Conservation (phyloP, 306 rosid genomes). For the Hippophae tibetana region DNA sequence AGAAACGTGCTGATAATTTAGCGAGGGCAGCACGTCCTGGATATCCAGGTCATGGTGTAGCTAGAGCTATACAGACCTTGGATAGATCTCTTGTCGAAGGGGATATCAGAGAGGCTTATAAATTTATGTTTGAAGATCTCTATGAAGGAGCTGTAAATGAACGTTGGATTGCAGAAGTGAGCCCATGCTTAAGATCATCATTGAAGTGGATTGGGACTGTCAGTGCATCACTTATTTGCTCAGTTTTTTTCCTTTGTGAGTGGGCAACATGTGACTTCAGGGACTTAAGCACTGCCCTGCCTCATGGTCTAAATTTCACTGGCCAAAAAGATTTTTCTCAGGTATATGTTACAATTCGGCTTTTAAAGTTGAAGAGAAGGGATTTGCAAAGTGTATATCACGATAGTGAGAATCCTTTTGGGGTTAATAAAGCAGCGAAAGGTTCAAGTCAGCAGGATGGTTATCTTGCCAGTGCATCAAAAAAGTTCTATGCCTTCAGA, state of each 20-base stretch:
- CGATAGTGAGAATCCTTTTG: slow-evolving; percentile 28
- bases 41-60: slow-evolving; percentile 59
- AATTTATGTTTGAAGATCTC: slow-evolving; percentile 64
- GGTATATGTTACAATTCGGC: slow-evolving; percentile 57
- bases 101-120: slow-evolving; percentile 55
- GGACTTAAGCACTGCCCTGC: slow-evolving; percentile 54
- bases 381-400: slow-evolving; percentile 36
- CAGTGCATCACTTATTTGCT: slow-evolving; percentile 44
- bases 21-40: slow-evolving; percentile 67
- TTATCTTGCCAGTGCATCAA: slow-evolving; percentile 20
- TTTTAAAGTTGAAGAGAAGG: slow-evolving; percentile 60
- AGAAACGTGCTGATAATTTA: slow-evolving; percentile 57
- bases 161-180: slow-evolving; percentile 67
- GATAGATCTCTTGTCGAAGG: slow-evolving; percentile 74
- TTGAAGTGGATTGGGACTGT: slow-evolving; percentile 73
- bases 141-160: slow-evolving; percentile 55
- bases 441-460: slow-evolving; percentile 31
- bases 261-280: slow-evolving; percentile 98
- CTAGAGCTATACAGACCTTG: slow-evolving; percentile 64
- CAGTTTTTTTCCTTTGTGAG: slow-evolving; percentile 85
- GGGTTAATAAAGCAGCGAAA: slow-evolving; percentile 26
- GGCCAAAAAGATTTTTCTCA: slow-evolving; percentile 84
- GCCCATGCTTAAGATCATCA: slow-evolving; percentile 75
- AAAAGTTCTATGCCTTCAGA: slow-evolving; percentile 24
- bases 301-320: slow-evolving; percentile 53